phyloP scores from a whole-genome alignment of 495 filamentous ascomycete species.

The Cladorrhinum samala region DNA sequence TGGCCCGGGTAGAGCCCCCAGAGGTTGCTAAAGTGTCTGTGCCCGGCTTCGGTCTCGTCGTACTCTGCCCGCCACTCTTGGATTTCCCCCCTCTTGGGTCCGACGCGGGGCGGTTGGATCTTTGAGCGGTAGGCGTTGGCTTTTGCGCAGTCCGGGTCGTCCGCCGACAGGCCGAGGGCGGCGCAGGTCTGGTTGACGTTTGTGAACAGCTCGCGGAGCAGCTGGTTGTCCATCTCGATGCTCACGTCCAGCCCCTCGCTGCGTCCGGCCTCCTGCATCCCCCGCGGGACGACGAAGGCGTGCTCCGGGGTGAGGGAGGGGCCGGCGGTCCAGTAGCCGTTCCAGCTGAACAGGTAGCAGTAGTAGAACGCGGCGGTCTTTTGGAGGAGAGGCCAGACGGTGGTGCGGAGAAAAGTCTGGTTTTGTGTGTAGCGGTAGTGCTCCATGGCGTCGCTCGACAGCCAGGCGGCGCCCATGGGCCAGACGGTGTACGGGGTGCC shows the following conservation, averaged over 20 bases:
- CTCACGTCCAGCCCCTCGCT: constrained; percentile 22
- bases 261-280: constrained; percentile 22
- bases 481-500: constrained; percentile 42
- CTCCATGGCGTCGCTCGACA: constrained; percentile 42
- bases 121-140: background rate
- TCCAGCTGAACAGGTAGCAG: constrained; percentile 19
- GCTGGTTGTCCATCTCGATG: constrained; percentile 40
- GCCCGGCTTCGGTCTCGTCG: constrained; percentile 40
- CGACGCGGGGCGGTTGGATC: constrained; percentile 24
- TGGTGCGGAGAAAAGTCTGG: constrained; percentile 26
- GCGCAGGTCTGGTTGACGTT: background rate
- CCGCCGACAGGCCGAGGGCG: constrained; percentile 26
- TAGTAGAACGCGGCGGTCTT: constrained; percentile 11
- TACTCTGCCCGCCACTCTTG: constrained; percentile 47
- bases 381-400: constrained; percentile 33
- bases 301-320: constrained; percentile 50
- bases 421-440: constrained; percentile 39
- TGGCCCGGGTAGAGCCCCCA: constrained; percentile 37
- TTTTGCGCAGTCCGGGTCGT: constrained; percentile 4
- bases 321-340: constrained; percentile 33
- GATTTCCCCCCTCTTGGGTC: constrained; percentile 34
- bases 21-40: constrained; percentile 46
- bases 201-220: constrained; percentile 37
- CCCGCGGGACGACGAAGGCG: constrained; percentile 29
- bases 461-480: constrained; percentile 46